Percentiles rank a stretch among this genome's conserved stretches.
phyloP scores from a whole-genome alignment of 176 grass and related monocot species.

The Oryza officinalis region DNA sequence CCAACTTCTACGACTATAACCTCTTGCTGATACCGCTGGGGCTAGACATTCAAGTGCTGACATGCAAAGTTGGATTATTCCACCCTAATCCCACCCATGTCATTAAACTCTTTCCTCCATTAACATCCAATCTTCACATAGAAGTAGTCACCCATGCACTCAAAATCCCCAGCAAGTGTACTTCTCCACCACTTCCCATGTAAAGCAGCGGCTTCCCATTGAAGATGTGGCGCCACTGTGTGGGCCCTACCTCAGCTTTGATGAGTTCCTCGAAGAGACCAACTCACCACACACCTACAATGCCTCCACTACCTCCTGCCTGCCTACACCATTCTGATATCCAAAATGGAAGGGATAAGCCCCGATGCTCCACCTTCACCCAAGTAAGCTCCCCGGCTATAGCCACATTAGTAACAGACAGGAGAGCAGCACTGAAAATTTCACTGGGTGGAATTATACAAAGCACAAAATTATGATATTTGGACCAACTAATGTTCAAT shows the following conservation, averaged over 20 bases:
- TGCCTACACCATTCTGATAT: background rate
- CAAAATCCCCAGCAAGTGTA: background rate
- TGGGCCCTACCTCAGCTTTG: background rate
- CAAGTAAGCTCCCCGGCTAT: background rate
- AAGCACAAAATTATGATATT: background rate
- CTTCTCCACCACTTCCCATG: background rate
- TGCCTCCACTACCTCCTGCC: background rate
- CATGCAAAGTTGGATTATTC: background rate
- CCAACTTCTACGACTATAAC: background rate
- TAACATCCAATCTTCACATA: background rate
- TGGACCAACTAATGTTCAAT: background rate
- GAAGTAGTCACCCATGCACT: background rate
- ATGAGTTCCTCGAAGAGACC: background rate
- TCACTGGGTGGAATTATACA: background rate
- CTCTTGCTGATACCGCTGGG: too few species aligned
- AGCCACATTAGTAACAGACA: background rate
- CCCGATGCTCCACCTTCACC: constrained; percentile 6
- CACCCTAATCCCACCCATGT: background rate
- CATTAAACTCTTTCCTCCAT: background rate
- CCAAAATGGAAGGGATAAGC: background rate
- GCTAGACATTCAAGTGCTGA: constrained; percentile 1
- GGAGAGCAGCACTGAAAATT: background rate
- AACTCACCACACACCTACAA: background rate
- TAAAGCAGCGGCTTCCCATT: background rate
- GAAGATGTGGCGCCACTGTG: background rate